Evolutionary conservation across 176 grass and related monocot genomes (phyloP).

Genomic region (Aegilops bicornis): DNA sequence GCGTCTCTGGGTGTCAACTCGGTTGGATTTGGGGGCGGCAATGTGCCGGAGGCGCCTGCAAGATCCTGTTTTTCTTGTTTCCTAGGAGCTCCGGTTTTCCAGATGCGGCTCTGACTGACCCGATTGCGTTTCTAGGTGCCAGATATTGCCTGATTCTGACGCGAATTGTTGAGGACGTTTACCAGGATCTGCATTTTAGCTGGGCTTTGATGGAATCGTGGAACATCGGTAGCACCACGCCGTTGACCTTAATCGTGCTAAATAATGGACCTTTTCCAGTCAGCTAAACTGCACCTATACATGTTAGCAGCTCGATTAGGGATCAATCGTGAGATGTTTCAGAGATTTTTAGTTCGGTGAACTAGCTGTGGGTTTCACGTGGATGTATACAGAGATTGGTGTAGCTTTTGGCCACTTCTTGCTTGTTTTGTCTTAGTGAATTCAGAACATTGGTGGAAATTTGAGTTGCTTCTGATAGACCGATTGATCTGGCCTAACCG

Average conservation of each 20-base stretch:
- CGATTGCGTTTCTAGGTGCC: not conserved
- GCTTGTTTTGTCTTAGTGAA: not conserved
- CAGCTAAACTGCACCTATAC: not conserved
- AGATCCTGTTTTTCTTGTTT: not conserved
- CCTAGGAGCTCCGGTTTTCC: not conserved
- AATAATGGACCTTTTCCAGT: not conserved
- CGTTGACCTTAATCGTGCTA: slow-evolving; percentile 17
- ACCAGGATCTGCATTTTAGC: not conserved
- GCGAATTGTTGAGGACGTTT: not conserved
- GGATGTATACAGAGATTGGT: not conserved
- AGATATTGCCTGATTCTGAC: slow-evolving; percentile 3
- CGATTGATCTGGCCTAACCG: too few species aligned
- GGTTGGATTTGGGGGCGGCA: slow-evolving; percentile 5
- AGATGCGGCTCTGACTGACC: slow-evolving; percentile 17
- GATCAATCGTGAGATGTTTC: slow-evolving; percentile 21
- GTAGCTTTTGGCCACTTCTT: not conserved
- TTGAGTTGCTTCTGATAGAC: not conserved
- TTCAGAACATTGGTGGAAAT: not conserved
- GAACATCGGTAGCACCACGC: not conserved
- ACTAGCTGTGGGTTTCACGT: not conserved
- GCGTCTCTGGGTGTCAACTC: not conserved
- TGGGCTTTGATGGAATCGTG: slow-evolving; percentile 20
- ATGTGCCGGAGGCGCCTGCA: not conserved
- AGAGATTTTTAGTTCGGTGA: not conserved
- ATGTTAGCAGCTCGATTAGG: not conserved